A percentile compares a stretch with the other conserved stretches of the same genome.
Evolutionary conservation across 805 yeast species (phyloP).

Genomic region (Candida orba): DNA sequence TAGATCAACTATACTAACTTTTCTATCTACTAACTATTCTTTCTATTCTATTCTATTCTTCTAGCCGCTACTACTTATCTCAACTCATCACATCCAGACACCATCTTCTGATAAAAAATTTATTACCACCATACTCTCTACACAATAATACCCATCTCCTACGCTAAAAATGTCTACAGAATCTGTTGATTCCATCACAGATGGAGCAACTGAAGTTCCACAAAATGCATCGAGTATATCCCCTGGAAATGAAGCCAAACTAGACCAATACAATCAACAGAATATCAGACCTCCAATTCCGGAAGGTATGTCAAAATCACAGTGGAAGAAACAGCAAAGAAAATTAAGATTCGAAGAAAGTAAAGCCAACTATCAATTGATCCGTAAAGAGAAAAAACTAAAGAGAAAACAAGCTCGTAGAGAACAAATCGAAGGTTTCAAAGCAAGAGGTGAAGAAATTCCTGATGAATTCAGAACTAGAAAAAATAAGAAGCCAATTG

Average conservation of each 20-base stretch:
- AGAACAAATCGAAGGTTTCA: constrained; percentile 27
- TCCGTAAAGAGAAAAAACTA: constrained; percentile 49
- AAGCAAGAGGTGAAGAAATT: constrained; percentile 32
- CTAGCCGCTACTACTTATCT: not conserved
- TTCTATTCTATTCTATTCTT: too few species aligned
- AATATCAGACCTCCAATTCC: constrained; percentile 39
- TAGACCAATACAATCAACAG: constrained; percentile 1
- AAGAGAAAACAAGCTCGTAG: constrained; percentile 34
- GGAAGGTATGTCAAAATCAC: constrained; percentile 80
- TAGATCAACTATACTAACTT: too few species aligned
- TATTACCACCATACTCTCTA: not conserved
- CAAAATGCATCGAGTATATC: not conserved
- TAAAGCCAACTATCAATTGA: constrained; percentile 51
- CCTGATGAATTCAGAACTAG: constrained; percentile 32
- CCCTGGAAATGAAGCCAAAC: not conserved
- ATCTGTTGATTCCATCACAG: too few species aligned
- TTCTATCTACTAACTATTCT: too few species aligned
- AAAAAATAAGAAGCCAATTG: constrained; percentile 29
- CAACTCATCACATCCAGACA: constrained; percentile 12
- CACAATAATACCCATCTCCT: too few species aligned
- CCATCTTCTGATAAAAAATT: not conserved
- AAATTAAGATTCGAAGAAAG: constrained; percentile 52
- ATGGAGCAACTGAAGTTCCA: too few species aligned
- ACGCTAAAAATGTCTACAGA: not conserved
- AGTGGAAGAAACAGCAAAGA: constrained; percentile 71